A percentile compares a stretch with the other conserved stretches of the same genome.
phyloP scores from a whole-genome alignment of 106 monocot species.

The Gastrodia elata region DNA sequence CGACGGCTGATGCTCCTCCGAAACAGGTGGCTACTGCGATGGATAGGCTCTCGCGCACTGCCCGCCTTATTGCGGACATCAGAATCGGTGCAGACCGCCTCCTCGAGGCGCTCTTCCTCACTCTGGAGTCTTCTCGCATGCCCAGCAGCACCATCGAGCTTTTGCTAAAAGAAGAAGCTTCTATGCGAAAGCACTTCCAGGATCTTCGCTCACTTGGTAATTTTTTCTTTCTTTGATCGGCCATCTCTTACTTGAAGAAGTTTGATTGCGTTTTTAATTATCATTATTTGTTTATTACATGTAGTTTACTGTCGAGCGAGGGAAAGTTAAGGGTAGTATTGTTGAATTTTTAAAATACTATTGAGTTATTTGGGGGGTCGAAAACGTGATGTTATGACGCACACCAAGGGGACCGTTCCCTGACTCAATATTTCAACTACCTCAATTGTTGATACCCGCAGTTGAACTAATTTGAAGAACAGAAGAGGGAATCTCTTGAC shows the following conservation, averaged over 20 bases:
- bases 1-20: conserved; percentile 59
- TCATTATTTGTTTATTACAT: neutral
- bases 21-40: conserved; percentile 95
- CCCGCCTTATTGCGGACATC: conserved; percentile 85
- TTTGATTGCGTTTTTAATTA: neutral
- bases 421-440: too few relatives aligned
- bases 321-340: neutral
- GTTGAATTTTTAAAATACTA: too few relatives aligned
- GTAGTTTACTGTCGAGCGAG: too few relatives aligned
- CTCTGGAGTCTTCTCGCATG: conserved; percentile 31
- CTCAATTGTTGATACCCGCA: too few relatives aligned
- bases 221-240: neutral
- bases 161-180: conserved; percentile 44
- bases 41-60: conserved; percentile 70
- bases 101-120: conserved; percentile 67
- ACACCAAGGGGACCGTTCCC: too few relatives aligned
- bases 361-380: too few relatives aligned
- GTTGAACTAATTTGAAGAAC: too few relatives aligned
- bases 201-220: conserved; percentile 77
- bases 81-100: conserved; percentile 80
- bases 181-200: conserved; percentile 67
- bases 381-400: too few relatives aligned
- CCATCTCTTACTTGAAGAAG: neutral
- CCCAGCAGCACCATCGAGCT: conserved; percentile 28
- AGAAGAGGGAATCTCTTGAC: too few relatives aligned